A percentile compares a stretch with the other conserved stretches of the same genome.
These are phyloP conservation scores for Rubia balearica DNA, from an alignment of 305 asterid genomes.

Conservation along the genomic window DNA sequence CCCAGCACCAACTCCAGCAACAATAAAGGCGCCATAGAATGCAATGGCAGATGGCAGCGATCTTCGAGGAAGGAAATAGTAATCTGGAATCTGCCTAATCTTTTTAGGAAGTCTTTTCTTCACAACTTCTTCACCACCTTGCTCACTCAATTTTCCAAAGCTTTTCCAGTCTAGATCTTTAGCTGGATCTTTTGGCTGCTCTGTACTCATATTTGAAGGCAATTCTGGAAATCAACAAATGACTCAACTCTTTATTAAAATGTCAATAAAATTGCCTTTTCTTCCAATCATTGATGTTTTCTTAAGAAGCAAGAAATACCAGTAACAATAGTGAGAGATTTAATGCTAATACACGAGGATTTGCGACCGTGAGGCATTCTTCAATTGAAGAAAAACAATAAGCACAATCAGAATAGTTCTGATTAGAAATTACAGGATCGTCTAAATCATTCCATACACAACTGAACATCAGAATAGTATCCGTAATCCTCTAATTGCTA, in stretches of 20 bases:
- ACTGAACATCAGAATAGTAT: not conserved
- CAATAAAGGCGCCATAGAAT: slow-evolving; percentile 59
- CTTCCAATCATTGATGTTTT: not conserved
- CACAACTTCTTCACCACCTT: slow-evolving; percentile 36
- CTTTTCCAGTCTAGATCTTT: slow-evolving; percentile 63
- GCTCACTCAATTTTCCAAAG: slow-evolving; percentile 34
- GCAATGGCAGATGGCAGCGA: slow-evolving; percentile 40
- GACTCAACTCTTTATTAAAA: not conserved
- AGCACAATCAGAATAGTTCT: no score
- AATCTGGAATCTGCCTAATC: slow-evolving; percentile 72
- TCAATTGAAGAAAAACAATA: not conserved
- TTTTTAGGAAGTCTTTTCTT: slow-evolving; percentile 61
- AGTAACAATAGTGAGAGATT: not conserved
- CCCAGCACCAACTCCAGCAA: slow-evolving; percentile 86
- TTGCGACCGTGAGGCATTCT: not conserved
- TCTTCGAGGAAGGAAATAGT: slow-evolving; percentile 71
- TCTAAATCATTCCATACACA: not conserved
- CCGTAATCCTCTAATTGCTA: not conserved
- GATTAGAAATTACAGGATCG: no score
- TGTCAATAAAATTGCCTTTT: not conserved
- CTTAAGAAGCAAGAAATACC: not conserved
- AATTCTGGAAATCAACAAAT: slow-evolving; percentile 9
- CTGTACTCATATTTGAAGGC: slow-evolving; percentile 30
- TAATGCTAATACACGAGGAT: not conserved
- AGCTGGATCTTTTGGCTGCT: slow-evolving; percentile 36